phyloP scores from a whole-genome alignment of 495 filamentous ascomycete species.

The Tetracladium marchalianum region DNA sequence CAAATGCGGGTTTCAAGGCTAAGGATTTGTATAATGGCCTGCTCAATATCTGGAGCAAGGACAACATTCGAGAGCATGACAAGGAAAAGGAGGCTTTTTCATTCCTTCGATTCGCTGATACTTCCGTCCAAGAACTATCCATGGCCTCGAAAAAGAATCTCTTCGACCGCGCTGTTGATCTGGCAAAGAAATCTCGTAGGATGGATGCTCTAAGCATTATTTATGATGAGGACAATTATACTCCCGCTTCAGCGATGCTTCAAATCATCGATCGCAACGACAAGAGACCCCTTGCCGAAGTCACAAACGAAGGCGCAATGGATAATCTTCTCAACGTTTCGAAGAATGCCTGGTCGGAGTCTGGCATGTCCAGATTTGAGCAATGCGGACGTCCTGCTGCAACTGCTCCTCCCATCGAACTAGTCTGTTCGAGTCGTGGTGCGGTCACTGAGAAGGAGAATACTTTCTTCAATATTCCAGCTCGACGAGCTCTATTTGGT shows the following conservation, averaged over 20 bases:
- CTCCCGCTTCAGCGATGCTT: constrained; percentile 67
- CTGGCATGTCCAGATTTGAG: constrained; percentile 68
- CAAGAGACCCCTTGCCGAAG: constrained; percentile 52
- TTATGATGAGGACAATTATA: constrained; percentile 56
- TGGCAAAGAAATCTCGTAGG: constrained; percentile 12
- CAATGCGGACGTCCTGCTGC: constrained; percentile 65
- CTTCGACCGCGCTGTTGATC: constrained; percentile 49
- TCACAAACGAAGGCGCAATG: constrained; percentile 67
- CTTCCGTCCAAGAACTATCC: constrained; percentile 61
- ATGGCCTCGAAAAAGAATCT: constrained; percentile 49
- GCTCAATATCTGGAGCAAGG: constrained; percentile 82
- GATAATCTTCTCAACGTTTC: constrained; percentile 73
- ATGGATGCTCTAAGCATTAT: constrained; percentile 36
- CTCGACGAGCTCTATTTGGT: constrained; percentile 67
- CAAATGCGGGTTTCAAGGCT: constrained; percentile 61
- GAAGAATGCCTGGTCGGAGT: constrained; percentile 48
- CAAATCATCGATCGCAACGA: constrained; percentile 66
- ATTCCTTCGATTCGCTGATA: constrained; percentile 81
- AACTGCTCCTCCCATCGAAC: constrained; percentile 78
- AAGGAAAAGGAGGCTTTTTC: constrained; percentile 61
- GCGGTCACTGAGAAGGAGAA: constrained; percentile 59
- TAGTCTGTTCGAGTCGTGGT: constrained; percentile 61
- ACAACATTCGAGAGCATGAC: constrained; percentile 56
- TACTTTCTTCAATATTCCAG: constrained; percentile 63
- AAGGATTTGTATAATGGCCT: constrained; percentile 59